phyloP scores from a whole-genome alignment of 129 eudicot species.

The Lactuca sativa region DNA sequence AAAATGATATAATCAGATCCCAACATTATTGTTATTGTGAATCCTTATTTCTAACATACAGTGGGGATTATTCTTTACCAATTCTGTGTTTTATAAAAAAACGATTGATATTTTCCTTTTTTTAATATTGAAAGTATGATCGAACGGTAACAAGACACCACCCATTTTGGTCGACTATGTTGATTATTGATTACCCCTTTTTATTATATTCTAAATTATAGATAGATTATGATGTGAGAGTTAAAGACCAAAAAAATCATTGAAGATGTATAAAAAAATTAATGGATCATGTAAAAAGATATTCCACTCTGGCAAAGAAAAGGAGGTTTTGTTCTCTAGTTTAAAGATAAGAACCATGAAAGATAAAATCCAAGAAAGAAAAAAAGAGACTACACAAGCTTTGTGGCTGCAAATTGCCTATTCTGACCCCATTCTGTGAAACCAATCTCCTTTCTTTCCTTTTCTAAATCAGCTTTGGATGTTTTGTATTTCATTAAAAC shows the following conservation, averaged over 20 bases:
- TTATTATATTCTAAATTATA: not conserved
- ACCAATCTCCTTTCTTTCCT: conserved; percentile 24
- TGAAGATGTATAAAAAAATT: conserved; percentile 3
- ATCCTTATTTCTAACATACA: no score
- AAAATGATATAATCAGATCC: no score
- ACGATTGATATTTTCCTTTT: no score
- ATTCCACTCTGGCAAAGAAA: conserved; percentile 41
- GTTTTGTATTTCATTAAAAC: conserved; percentile 18
- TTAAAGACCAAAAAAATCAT: not conserved
- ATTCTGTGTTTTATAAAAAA: no score
- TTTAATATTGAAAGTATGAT: no score
- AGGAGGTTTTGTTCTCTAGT: conserved; percentile 32
- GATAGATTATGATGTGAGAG: not conserved
- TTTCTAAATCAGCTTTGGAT: conserved; percentile 22
- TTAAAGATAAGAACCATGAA: conserved; percentile 31
- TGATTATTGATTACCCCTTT: not conserved
- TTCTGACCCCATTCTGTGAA: conserved; percentile 24
- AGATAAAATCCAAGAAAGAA: conserved; percentile 6
- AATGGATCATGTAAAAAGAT: conserved; percentile 20
- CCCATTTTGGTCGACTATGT: not conserved
- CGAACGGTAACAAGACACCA: not conserved
- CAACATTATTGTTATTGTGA: no score
- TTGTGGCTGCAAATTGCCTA: conserved; percentile 37
- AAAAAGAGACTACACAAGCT: conserved; percentile 11
- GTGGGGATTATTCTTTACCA: no score